Conservation (phyloP, 192 early-diverging fungal genomes). For the Podochytrium sp. region DNA sequence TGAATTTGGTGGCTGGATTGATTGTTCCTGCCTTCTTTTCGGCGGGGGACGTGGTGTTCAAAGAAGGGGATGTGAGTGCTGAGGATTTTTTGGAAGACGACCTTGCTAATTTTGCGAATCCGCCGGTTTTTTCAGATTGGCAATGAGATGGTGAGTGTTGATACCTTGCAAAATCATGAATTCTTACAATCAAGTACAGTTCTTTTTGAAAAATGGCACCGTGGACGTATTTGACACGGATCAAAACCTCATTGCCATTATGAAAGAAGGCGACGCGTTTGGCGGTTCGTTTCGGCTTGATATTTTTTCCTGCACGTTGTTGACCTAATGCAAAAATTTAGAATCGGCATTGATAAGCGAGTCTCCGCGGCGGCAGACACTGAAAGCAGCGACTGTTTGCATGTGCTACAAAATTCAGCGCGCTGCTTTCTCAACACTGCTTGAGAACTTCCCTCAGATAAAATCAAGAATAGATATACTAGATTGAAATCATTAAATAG, state of each 20-base stretch:
- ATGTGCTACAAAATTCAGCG: conserved; percentile 37
- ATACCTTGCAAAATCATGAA: no score
- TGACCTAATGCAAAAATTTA: no score
- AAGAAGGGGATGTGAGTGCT: not conserved
- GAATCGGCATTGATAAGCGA: conserved; percentile 43
- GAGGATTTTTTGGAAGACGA: no score
- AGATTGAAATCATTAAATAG: no score
- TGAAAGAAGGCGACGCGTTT: conserved; percentile 28
- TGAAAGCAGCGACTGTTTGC: conserved; percentile 31
- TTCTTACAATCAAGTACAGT: no score
- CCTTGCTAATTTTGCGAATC: no score
- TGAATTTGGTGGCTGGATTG: no score
- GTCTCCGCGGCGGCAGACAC: conserved; percentile 42
- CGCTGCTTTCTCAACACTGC: conserved; percentile 25
- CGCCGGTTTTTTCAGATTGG: no score
- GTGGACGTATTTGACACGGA: conserved; percentile 31
- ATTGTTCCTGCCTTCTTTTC: no score
- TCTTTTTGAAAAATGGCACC: conserved; percentile 28
- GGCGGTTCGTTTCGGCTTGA: conserved; percentile 4
- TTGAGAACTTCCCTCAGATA: conserved; percentile 38
- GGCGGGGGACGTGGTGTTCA: no score
- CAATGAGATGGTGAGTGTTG: no score
- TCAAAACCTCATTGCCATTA: not conserved
- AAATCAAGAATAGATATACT: not conserved
- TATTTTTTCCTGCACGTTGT: conserved; percentile 7